Percentiles rank a stretch among this genome's conserved stretches.
Evolutionary conservation across 805 yeast species (phyloP).

Genomic region (Yueomyces sinensis): DNA sequence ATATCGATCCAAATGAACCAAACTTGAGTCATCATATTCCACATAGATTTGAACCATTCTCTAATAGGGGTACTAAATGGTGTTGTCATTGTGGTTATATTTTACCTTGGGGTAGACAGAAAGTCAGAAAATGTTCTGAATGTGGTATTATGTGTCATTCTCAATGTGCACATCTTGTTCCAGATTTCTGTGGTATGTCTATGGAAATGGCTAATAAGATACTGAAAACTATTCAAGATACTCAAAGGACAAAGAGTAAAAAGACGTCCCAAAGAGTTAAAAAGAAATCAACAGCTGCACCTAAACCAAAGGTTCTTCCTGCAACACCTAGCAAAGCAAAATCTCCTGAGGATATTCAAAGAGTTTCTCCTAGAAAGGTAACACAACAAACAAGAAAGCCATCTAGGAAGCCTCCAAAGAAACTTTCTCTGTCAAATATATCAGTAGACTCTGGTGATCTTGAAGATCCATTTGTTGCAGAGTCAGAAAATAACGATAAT

Average conservation of each 20-base stretch:
- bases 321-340: not conserved
- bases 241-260: constrained; percentile 32
- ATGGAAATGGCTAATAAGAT: constrained; percentile 94
- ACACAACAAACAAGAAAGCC: not conserved
- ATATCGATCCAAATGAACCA: constrained; percentile 57
- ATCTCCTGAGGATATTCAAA: not conserved
- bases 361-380: not conserved
- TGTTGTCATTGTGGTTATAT: constrained; percentile 98
- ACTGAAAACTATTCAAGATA: constrained; percentile 65
- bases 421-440: not conserved
- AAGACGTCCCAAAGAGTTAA: constrained; percentile 2
- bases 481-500: not conserved
- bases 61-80: constrained; percentile 96
- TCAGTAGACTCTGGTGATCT: not conserved
- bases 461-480: not conserved
- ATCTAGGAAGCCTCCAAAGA: not conserved
- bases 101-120: constrained; percentile 88
- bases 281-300: not conserved
- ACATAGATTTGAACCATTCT: constrained; percentile 84
- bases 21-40: constrained; percentile 93
- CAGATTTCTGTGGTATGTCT: constrained; percentile 97
- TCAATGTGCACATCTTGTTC: constrained; percentile 85
- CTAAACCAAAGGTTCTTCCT: not conserved
- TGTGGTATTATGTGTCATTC: constrained; percentile 95
- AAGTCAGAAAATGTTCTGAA: constrained; percentile 81